phyloP scores from a whole-genome alignment of 148 eudicot genomes.

The Tetragonia tetragonoides region DNA sequence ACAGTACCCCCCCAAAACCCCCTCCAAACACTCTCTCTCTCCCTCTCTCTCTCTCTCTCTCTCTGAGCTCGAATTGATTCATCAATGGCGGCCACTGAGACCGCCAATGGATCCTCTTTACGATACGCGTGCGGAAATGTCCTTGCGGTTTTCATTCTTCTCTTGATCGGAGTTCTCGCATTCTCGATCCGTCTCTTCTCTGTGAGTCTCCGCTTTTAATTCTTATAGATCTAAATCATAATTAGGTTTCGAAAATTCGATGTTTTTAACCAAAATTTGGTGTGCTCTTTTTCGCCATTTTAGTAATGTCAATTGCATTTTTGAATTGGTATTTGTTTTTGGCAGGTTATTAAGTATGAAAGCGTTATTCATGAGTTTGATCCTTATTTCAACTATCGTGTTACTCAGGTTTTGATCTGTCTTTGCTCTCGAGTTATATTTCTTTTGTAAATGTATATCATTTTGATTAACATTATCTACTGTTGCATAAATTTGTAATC shows the following conservation, averaged over 20 bases:
- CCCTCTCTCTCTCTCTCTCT: conserved; percentile 1
- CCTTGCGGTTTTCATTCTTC: conserved; percentile 66
- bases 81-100: conserved; percentile 72
- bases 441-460: background rate
- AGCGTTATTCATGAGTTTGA: conserved; percentile 95
- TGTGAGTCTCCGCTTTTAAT: conserved; percentile 27
- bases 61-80: conserved; percentile 26
- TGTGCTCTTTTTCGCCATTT: background rate
- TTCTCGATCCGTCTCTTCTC: conserved; percentile 97
- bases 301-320: conserved; percentile 2
- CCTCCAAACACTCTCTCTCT: background rate
- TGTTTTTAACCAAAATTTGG: background rate
- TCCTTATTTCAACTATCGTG: conserved; percentile 91
- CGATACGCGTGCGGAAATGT: conserved; percentile 82
- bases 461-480: background rate
- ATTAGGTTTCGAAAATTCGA: background rate
- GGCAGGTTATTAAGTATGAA: conserved; percentile 88
- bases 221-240: conserved; percentile 31
- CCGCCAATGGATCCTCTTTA: conserved; percentile 46
- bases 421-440: background rate
- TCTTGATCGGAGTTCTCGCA: conserved; percentile 84
- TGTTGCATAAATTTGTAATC: background rate
- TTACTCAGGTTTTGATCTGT: conserved; percentile 64
- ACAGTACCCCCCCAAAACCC: conserved; percentile 15
- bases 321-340: background rate